Conservation (phyloP, 495 filamentous ascomycete genomes). For the Bathelium albidoporum region DNA sequence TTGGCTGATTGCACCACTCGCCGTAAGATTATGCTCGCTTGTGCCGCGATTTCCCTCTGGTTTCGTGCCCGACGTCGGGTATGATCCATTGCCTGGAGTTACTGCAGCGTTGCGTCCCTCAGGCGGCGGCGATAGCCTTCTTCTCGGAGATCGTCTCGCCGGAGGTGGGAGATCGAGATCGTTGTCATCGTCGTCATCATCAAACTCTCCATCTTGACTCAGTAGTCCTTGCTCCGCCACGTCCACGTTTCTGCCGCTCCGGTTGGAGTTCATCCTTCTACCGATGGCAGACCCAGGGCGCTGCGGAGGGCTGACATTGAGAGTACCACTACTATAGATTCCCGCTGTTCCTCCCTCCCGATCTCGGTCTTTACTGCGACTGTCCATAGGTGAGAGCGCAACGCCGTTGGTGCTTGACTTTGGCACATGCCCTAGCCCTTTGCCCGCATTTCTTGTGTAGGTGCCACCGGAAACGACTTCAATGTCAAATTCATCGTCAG, state of each 20-base stretch:
- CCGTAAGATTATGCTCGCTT: conserved; percentile 29
- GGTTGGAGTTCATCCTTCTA: conserved; percentile 37
- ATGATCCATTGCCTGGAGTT: conserved; percentile 10
- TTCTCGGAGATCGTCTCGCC: conserved; percentile 23
- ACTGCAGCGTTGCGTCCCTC: conserved; percentile 20
- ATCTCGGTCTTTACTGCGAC: conserved; percentile 25
- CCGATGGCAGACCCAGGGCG: conserved; percentile 40
- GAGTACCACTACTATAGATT: conserved; percentile 47
- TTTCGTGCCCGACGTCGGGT: conserved; percentile 24
- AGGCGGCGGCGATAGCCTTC: conserved; percentile 16
- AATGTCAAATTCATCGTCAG: conserved; percentile 97
- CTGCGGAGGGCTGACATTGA: conserved; percentile 20
- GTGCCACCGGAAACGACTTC: conserved; percentile 67
- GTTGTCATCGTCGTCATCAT: conserved; percentile 43
- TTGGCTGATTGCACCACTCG: conserved; percentile 59
- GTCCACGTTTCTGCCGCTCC: conserved; percentile 31
- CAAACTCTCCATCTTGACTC: conserved; percentile 42
- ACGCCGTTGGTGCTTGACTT: conserved; percentile 46
- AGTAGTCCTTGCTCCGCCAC: conserved; percentile 60
- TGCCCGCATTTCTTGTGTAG: conserved; percentile 53
- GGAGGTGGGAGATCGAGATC: conserved; percentile 41
- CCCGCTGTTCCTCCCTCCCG: conserved; percentile 22
- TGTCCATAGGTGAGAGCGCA: conserved; percentile 38
- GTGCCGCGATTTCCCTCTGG: neutral
- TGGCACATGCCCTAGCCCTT: conserved; percentile 66